phyloP scores from a whole-genome alignment of 805 yeast species.

The Pichia heedii region DNA sequence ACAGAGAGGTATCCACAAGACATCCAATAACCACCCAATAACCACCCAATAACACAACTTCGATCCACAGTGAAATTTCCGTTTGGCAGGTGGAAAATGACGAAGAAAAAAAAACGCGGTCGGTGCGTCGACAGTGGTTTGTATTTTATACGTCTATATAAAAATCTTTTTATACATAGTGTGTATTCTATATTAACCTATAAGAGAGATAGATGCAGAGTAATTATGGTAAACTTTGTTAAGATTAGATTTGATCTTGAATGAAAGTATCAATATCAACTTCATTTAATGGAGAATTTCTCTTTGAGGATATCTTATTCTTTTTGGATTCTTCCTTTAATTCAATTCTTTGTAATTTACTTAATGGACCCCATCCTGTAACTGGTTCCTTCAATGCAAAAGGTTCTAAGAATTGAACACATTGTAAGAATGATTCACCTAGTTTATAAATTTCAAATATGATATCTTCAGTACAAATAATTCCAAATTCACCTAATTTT shows the following conservation, averaged over 20 bases:
- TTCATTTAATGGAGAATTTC: conserved; percentile 57
- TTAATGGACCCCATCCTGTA: conserved; percentile 66
- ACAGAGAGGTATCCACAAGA: no score
- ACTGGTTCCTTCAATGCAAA: conserved; percentile 62
- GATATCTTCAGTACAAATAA: conserved; percentile 74
- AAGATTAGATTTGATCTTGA: conserved; percentile 39
- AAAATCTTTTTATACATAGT: no score
- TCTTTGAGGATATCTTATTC: conserved; percentile 46
- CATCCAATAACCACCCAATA: no score
- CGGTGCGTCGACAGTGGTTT: no score
- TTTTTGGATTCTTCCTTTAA: conserved; percentile 41
- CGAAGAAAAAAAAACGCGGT: no score
- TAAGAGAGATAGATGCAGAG: no score
- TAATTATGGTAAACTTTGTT: conserved; percentile 30
- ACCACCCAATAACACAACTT: no score
- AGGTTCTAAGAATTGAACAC: conserved; percentile 57
- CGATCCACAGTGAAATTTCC: no score
- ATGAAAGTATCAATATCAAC: conserved; percentile 66
- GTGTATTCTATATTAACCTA: no score
- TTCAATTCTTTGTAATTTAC: conserved; percentile 56
- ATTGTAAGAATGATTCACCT: conserved; percentile 56
- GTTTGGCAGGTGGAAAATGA: no score
- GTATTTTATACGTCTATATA: no score
- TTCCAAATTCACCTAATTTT: conserved; percentile 55
- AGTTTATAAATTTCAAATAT: conserved; percentile 59